Evolutionary conservation across 1,284 basidiomycete genomes (phyloP).

Genomic region (Farysia itapuensis): DNA sequence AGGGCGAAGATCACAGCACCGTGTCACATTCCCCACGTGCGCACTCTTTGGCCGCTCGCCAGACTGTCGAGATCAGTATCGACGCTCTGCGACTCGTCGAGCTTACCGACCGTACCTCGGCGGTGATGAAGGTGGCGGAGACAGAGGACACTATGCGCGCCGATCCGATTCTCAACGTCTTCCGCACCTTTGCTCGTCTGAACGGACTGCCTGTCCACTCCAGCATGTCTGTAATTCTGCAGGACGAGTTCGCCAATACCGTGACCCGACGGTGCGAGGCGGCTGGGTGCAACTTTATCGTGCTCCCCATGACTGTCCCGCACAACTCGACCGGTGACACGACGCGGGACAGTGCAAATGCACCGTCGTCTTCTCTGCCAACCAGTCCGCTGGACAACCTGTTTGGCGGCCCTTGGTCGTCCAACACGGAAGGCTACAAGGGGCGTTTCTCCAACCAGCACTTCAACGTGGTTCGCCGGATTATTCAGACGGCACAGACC

Average conservation of each 20-base stretch:
- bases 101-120: conserved; percentile 80
- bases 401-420: conserved; percentile 38
- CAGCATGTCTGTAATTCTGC: conserved; percentile 70
- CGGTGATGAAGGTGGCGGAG: conserved; percentile 77
- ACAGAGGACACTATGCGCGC: conserved; percentile 69
- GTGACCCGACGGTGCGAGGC: conserved; percentile 71
- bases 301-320: conserved; percentile 73
- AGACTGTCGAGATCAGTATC: conserved; percentile 36
- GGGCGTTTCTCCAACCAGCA: conserved; percentile 60
- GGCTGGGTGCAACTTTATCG: conserved; percentile 71
- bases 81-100: conserved; percentile 63
- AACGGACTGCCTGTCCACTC: conserved; percentile 69
- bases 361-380: conserved; percentile 20
- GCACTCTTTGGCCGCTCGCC: conserved; percentile 7
- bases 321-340: not conserved
- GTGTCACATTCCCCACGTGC: conserved; percentile 28
- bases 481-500: conserved; percentile 68
- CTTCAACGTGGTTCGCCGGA: conserved; percentile 72
- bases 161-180: conserved; percentile 79
- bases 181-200: conserved; percentile 77
- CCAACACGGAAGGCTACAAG: conserved; percentile 5
- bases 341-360: conserved; percentile 4
- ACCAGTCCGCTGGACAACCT: conserved; percentile 44
- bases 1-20: conserved; percentile 15
- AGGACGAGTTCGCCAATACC: conserved; percentile 71